These are phyloP conservation scores for Neurospora sp. DNA, from an alignment of 495 filamentous ascomycete genomes.

Conservation along the genomic window DNA sequence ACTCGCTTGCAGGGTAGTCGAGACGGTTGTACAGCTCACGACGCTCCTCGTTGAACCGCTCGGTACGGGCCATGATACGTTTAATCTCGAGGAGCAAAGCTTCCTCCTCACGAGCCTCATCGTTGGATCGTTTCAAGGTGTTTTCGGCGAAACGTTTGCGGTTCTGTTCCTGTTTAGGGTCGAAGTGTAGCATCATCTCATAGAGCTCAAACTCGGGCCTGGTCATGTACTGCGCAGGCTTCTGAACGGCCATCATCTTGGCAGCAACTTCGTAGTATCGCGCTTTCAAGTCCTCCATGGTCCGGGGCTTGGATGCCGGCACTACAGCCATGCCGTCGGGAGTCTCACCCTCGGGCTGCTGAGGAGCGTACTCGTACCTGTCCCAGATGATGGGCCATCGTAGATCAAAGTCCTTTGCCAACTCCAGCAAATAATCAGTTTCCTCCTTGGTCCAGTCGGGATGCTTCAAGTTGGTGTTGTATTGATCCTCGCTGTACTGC, in stretches of 20 bases:
- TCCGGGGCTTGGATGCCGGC: slow-evolving; percentile 39
- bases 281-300: slow-evolving; percentile 83
- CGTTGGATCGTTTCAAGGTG: slow-evolving; percentile 66
- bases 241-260: slow-evolving; percentile 73
- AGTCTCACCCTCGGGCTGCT: slow-evolving; percentile 19
- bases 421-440: slow-evolving; percentile 76
- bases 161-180: slow-evolving; percentile 59
- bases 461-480: slow-evolving; percentile 60
- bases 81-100: slow-evolving; percentile 79
- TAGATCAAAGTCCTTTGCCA: slow-evolving; percentile 67
- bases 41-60: slow-evolving; percentile 75
- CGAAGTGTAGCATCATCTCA: slow-evolving; percentile 77
- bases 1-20: slow-evolving; percentile 61
- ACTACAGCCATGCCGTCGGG: slow-evolving; percentile 36
- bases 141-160: slow-evolving; percentile 78
- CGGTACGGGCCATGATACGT: slow-evolving; percentile 73
- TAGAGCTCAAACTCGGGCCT: slow-evolving; percentile 67
- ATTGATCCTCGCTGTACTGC: slow-evolving; percentile 76
- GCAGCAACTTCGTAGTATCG: slow-evolving; percentile 82
- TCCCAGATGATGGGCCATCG: slow-evolving; percentile 90
- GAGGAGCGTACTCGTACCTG: slow-evolving; percentile 70
- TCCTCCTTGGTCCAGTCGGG: slow-evolving; percentile 82
- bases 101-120: slow-evolving; percentile 86
- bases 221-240: slow-evolving; percentile 76
- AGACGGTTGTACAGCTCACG: slow-evolving; percentile 83